Evolutionary conservation across 345 rosid genomes (phyloP).

Genomic region (Brassica carinata): DNA sequence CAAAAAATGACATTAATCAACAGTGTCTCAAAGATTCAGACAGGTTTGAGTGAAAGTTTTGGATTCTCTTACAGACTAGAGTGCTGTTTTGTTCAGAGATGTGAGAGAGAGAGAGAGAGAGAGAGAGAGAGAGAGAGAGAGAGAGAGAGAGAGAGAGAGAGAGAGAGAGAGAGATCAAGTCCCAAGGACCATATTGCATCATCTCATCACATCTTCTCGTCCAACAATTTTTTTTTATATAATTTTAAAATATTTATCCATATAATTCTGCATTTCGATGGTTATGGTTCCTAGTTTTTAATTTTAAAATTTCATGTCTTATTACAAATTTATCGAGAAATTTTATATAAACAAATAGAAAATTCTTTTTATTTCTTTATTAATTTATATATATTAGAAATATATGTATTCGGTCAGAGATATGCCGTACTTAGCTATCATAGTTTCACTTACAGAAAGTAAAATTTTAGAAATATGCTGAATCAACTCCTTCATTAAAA

Average conservation of each 20-base stretch:
- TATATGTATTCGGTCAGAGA: no score
- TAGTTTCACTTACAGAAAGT: neutral
- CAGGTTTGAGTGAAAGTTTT: slow-evolving; percentile 47
- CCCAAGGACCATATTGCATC: slow-evolving; percentile 45
- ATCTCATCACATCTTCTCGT: slow-evolving; percentile 25
- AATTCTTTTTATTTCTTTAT: no score
- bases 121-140: no score
- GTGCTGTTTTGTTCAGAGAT: slow-evolving; percentile 35
- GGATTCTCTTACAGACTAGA: slow-evolving; percentile 35
- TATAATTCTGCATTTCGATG: slow-evolving; percentile 36
- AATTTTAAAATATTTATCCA: slow-evolving; percentile 5
- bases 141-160: no score
- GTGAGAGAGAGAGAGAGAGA: slow-evolving; percentile 29
- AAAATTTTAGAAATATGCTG: no score
- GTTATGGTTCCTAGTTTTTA: slow-evolving; percentile 14
- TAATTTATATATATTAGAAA: no score
- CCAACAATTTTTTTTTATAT: neutral
- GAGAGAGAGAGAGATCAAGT: slow-evolving; percentile 31
- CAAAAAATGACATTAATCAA: no score
- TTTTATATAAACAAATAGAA: no score
- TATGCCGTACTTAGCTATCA: no score
- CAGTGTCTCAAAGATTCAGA: slow-evolving; percentile 52
- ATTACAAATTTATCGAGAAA: neutral
- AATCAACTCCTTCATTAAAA: neutral
- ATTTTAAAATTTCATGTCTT: neutral